Evolutionary conservation across 1,284 basidiomycete species (phyloP), one percentile per base, ranked within the genome.

Genomic region (Leccinum huronense): DNA sequence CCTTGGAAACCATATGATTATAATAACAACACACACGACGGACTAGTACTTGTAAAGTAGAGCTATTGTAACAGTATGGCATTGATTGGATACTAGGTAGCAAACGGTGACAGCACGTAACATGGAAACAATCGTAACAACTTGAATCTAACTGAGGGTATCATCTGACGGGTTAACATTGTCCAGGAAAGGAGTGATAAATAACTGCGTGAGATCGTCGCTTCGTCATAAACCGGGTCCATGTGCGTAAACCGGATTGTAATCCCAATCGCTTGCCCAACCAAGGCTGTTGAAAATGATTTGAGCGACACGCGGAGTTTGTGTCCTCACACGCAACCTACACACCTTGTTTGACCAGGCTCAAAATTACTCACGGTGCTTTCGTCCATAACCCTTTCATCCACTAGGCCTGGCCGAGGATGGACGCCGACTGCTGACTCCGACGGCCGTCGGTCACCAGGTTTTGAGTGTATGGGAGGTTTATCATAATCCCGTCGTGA

Each of bases 261-360:
- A 59, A n/a, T 66, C 57, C 71, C 73, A 71, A 57, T 74, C 71
- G n/a, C 62, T 68, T 30, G 65, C 64, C 71, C 72, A 72, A 23
- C 58, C 23, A 42, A 53, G 27, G 56, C 72, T 74, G 23, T 16
- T 19, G 30, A n/a, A 31, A 34, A 36, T 30, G 40, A 56, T 53
- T 53, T 70, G 9, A 74, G 64, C 23, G 23, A 56, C 14, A 34
- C 8, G 1, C 42, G 9, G 55, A 19, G 34, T 27, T 2, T 27
- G 23, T 27, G 23, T 13, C 30, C 36, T 1, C 36, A 27, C 33
- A n/a, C 14, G 16, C 34, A 16, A 40, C n/a, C 38, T 19, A 65
- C 62, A 16, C 58, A 70, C 71, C 64, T 66, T 33, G 67, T 23
- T 58, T 58, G 71, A 48, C 42, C 51, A 51, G 60, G 36, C 13